Evolutionary conservation across 345 rosid genomes (phyloP).

Genomic region (Citrus unshiu): DNA sequence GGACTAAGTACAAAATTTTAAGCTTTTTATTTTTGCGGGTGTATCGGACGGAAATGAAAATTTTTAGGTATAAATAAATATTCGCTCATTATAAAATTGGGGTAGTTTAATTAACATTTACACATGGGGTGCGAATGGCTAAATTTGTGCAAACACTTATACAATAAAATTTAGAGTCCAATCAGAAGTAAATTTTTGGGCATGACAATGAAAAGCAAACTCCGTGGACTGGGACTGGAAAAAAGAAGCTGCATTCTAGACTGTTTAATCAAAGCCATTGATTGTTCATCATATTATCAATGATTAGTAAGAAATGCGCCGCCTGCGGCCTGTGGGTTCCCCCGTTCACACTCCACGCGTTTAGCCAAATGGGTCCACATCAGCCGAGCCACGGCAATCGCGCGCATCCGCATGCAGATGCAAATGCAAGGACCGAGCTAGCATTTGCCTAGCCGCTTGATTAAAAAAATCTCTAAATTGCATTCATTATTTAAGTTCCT

Average conservation of each 20-base stretch:
- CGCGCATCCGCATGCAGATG: too few species aligned
- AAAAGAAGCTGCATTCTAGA: not conserved
- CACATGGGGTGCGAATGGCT: too few species aligned
- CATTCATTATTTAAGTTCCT: too few species aligned
- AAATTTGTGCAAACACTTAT: too few species aligned
- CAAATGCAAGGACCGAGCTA: too few species aligned
- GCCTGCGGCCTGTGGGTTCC: not conserved
- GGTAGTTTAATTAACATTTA: too few species aligned
- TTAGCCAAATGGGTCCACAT: not conserved
- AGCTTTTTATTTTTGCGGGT: too few species aligned
- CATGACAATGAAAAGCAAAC: not conserved
- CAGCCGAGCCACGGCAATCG: not conserved
- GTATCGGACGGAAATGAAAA: too few species aligned
- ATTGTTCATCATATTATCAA: conserved; percentile 16
- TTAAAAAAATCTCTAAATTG: too few species aligned
- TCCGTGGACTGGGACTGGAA: not conserved
- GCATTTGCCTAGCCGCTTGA: too few species aligned
- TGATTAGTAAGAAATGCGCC: conserved; percentile 28
- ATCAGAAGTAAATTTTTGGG: not conserved
- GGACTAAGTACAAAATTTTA: not conserved
- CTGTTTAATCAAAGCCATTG: not conserved
- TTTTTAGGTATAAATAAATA: too few species aligned
- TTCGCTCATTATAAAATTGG: too few species aligned
- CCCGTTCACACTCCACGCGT: not conserved
- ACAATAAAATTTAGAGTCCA: not conserved